Percentiles rank a stretch among this genome's conserved stretches.
phyloP scores from a whole-genome alignment of 768 basidiomycete genomes.

The Suillus occidentalis region DNA sequence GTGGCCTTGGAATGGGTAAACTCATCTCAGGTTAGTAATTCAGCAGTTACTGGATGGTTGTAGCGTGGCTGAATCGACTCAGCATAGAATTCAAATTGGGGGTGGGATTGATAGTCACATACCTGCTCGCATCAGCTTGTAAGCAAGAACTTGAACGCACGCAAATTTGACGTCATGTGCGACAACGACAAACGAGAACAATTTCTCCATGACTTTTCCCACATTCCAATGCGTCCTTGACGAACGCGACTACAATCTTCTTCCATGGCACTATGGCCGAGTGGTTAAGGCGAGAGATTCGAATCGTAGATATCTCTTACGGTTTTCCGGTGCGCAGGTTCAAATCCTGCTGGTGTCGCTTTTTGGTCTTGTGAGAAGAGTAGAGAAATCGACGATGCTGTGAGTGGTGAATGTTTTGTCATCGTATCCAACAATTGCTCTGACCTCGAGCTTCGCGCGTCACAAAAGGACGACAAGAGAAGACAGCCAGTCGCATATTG shows the following conservation, averaged over 20 bases:
- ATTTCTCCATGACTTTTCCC: not conserved
- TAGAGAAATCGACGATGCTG: not conserved
- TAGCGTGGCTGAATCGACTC: too few relatives aligned
- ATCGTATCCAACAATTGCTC: not conserved
- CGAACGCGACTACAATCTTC: not conserved
- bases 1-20: not conserved
- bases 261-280: constrained; percentile 1
- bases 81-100: not conserved
- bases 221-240: not conserved
- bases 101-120: too few relatives aligned
- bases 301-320: constrained; percentile 5
- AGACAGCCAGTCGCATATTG: too few relatives aligned
- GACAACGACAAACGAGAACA: too few relatives aligned
- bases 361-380: not conserved
- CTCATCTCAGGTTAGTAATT: not conserved
- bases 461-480: too few relatives aligned
- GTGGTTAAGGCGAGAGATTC: constrained; percentile 9
- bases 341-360: constrained; percentile 8
- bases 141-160: too few relatives aligned
- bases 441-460: not conserved
- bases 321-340: constrained; percentile 9
- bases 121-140: not conserved
- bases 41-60: too few relatives aligned
- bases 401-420: not conserved
- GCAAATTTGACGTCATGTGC: too few relatives aligned